A percentile compares a stretch with the other conserved stretches of the same genome.
These are phyloP conservation scores for Penicillium rolfsii DNA, from an alignment of 2,329 filamentous ascomycete genomes.

Conservation along the genomic window DNA sequence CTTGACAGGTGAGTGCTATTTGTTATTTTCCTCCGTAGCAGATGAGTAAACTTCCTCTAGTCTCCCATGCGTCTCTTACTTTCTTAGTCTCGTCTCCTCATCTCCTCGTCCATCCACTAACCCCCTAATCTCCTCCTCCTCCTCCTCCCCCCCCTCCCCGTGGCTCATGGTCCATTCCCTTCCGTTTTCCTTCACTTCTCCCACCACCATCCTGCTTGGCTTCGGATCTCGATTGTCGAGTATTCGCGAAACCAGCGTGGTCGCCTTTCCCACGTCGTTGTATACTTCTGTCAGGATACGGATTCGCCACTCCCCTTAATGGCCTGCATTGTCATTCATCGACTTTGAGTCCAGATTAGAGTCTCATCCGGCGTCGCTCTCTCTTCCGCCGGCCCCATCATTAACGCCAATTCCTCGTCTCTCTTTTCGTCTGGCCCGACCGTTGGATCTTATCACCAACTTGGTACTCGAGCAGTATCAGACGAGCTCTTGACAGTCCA, in stretches of 20 bases:
- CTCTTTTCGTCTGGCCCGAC: background rate
- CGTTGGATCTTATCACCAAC: slow-evolving; percentile 7
- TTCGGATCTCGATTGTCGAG: slow-evolving; percentile 1
- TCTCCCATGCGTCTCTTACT: background rate
- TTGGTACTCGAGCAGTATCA: background rate
- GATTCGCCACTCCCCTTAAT: slow-evolving; percentile 6
- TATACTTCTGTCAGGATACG: background rate
- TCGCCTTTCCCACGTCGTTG: slow-evolving; percentile 1
- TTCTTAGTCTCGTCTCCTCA: slow-evolving; percentile 23
- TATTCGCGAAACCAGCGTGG: slow-evolving; percentile 1
- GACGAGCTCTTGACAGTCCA: background rate
- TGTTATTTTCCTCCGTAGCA: background rate
- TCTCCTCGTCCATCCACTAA: slow-evolving; percentile 36
- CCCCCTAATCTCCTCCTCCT: slow-evolving; percentile 59
- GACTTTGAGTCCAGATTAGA: slow-evolving; percentile 10
- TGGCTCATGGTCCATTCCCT: slow-evolving; percentile 33
- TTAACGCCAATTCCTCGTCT: slow-evolving; percentile 1
- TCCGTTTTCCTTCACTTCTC: slow-evolving; percentile 5
- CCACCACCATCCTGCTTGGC: background rate
- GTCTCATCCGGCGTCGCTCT: slow-evolving; percentile 7
- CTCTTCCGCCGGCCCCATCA: background rate
- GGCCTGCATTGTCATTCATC: slow-evolving; percentile 11
- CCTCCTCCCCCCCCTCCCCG: slow-evolving; percentile 57
- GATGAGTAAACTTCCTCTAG: background rate
- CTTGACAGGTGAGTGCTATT: background rate